A percentile compares a stretch with the other conserved stretches of the same genome.
Evolutionary conservation across 345 rosid species (phyloP).

Genomic region (Sonneratia alba): DNA sequence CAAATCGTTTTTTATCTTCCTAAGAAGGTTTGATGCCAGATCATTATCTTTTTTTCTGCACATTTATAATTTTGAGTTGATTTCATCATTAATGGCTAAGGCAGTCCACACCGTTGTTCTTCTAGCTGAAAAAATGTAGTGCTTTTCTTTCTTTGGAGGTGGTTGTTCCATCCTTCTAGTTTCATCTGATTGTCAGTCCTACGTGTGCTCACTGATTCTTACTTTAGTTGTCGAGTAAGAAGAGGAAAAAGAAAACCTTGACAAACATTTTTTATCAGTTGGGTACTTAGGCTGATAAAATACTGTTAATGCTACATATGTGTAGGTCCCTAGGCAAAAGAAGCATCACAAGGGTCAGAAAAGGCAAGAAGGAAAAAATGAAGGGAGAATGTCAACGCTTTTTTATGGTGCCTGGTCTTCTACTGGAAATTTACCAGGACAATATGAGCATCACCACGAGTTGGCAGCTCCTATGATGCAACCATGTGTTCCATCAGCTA

Average conservation of each 20-base stretch:
- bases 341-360: slow-evolving; percentile 34
- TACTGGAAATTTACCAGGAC: slow-evolving; percentile 24
- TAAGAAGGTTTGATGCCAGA: too few species aligned
- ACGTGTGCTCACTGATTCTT: not conserved
- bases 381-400: slow-evolving; percentile 28
- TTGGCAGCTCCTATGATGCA: slow-evolving; percentile 19
- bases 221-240: not conserved
- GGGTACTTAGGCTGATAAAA: not conserved
- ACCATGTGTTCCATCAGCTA: slow-evolving; percentile 32
- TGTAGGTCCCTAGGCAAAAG: slow-evolving; percentile 47
- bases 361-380: slow-evolving; percentile 31
- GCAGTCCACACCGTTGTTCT: not conserved
- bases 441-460: slow-evolving; percentile 36
- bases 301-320: slow-evolving; percentile 5
- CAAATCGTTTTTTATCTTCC: not conserved
- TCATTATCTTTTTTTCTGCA: too few species aligned
- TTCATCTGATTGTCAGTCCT: not conserved
- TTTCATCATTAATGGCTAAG: not conserved
- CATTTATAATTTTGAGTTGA: not conserved
- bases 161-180: not conserved
- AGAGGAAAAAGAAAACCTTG: not conserved
- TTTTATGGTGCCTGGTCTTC: slow-evolving; percentile 35
- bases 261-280: not conserved
- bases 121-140: too few species aligned
- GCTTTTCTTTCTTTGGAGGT: not conserved